These are phyloP conservation scores for Backusella sp. DNA, from an alignment of 192 early-diverging fungal species.

Conservation along the genomic window DNA sequence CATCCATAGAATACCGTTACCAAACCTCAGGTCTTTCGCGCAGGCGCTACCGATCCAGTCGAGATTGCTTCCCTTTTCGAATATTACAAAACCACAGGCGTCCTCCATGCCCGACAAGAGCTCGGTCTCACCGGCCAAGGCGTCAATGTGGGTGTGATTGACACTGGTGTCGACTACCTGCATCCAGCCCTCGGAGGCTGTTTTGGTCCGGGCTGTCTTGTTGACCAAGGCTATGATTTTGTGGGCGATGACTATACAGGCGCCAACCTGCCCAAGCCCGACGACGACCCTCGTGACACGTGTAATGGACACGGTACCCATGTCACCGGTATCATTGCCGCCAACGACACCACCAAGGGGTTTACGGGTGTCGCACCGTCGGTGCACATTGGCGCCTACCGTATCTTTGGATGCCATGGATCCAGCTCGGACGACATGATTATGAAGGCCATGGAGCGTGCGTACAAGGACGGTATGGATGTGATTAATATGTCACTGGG, in stretches of 20 bases:
- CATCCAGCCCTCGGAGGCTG: conserved; percentile 63
- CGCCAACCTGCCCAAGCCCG: conserved; percentile 33
- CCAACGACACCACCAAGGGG: conserved; percentile 43
- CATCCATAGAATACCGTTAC: neutral
- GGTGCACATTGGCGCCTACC: conserved; percentile 63
- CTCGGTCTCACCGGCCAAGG: conserved; percentile 39
- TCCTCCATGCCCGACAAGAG: conserved; percentile 32
- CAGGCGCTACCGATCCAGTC: neutral
- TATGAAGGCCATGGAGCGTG: conserved; percentile 56
- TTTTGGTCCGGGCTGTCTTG: conserved; percentile 51
- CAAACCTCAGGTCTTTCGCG: conserved; percentile 1
- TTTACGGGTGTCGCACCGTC: conserved; percentile 82
- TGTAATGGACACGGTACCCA: conserved; percentile 55
- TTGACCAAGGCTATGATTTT: conserved; percentile 51
- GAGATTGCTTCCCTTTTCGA: conserved; percentile 21
- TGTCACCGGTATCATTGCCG: conserved; percentile 67
- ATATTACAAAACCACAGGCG: conserved; percentile 43
- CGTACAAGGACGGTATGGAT: conserved; percentile 44
- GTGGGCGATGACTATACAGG: conserved; percentile 52
- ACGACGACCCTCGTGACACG: conserved; percentile 43
- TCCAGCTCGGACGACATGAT: conserved; percentile 50
- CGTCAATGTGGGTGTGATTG: conserved; percentile 56
- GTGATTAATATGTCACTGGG: conserved; percentile 70
- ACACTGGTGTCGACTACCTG: conserved; percentile 57
- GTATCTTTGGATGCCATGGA: conserved; percentile 60